A percentile compares a stretch with the other conserved stretches of the same genome.
Evolutionary conservation across 1,284 basidiomycete species (phyloP).

Genomic region (Ustilago xerochloae): DNA sequence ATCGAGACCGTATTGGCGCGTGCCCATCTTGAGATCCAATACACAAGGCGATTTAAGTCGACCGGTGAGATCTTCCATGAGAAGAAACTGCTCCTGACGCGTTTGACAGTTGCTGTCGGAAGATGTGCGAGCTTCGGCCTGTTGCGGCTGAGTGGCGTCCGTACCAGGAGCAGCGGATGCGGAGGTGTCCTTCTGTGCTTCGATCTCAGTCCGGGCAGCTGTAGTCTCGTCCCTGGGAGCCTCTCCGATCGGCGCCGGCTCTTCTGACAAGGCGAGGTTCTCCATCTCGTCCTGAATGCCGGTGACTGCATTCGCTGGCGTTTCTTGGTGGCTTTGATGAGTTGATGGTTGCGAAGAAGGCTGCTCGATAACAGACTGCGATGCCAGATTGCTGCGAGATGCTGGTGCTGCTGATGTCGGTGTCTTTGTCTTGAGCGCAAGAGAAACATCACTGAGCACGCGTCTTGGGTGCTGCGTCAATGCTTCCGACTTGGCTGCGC

Average conservation of each 20-base stretch:
- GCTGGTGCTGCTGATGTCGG: neutral
- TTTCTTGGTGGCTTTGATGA: no score
- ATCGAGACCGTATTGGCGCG: slow-evolving; percentile 96
- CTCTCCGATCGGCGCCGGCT: slow-evolving; percentile 3
- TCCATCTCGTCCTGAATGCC: slow-evolving; percentile 21
- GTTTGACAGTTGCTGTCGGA: slow-evolving; percentile 64
- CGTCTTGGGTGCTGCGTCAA: slow-evolving; percentile 35
- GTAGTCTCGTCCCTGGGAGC: neutral
- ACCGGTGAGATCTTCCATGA: slow-evolving; percentile 98
- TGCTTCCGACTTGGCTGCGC: slow-evolving; percentile 4
- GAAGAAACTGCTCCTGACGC: slow-evolving; percentile 94
- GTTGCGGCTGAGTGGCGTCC: neutral
- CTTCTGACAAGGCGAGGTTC: slow-evolving; percentile 18
- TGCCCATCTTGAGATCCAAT: slow-evolving; percentile 98
- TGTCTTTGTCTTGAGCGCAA: slow-evolving; percentile 46
- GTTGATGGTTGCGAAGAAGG: neutral
- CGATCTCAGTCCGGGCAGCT: neutral
- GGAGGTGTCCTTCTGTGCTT: neutral
- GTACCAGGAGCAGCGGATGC: neutral
- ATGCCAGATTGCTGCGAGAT: slow-evolving; percentile 5
- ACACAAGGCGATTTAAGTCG: slow-evolving; percentile 93
- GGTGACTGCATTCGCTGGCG: neutral
- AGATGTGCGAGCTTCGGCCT: neutral
- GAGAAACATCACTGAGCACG: slow-evolving; percentile 56
- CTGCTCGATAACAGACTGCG: slow-evolving; percentile 2